Evolutionary conservation across 768 basidiomycete genomes (phyloP), one percentile per base, ranked within the genome.

Genomic region (Solioccasus polychromus): DNA sequence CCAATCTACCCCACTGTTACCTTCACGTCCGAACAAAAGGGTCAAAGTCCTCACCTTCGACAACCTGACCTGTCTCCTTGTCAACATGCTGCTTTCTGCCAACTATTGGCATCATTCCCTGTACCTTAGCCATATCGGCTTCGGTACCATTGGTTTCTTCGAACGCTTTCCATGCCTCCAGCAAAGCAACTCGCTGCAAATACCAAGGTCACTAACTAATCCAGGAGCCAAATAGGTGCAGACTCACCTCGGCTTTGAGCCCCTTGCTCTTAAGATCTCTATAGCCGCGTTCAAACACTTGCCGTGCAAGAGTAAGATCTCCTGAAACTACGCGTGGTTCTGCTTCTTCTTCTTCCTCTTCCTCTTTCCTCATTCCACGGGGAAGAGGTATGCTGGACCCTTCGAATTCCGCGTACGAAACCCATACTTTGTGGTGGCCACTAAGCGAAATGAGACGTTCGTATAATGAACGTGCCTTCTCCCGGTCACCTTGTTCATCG

Each of bases 401-500:
- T 67, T 98, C 95, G 57, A 97, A 96, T 55, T 87, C 76, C 0
- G 95, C 95, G 65, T 86, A 98, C 42, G 92, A 84, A 44, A 96
- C 90, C 92, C 93, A 98, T 17, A 95, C 92, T 69, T 97, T 97
- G 69, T 92, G 88, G 62, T 98, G 94, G 4, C 90, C 90, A 52
- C 92, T 95, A 39, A 88, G 73, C 25, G 79, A 69, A 38, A 96
- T 75, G 17, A 97, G 77, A 17, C 93, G 80, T 69, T 97, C 94
- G 63, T 96, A 97, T 31, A 98, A 63, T 6, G 76, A 74, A n/a
- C 95, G 75, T 2, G 89, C 86, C 14, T 80, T 77, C 46, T 88
- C 88, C 31, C 92, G 81, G 53, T 97, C 93, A 55, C 92, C 92
- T 28, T 68, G 66, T 65, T 96, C 92, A 48, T 90, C 88, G 45